Conservation (phyloP, 2,329 filamentous ascomycete species). For the Ascomycota sp. region DNA sequence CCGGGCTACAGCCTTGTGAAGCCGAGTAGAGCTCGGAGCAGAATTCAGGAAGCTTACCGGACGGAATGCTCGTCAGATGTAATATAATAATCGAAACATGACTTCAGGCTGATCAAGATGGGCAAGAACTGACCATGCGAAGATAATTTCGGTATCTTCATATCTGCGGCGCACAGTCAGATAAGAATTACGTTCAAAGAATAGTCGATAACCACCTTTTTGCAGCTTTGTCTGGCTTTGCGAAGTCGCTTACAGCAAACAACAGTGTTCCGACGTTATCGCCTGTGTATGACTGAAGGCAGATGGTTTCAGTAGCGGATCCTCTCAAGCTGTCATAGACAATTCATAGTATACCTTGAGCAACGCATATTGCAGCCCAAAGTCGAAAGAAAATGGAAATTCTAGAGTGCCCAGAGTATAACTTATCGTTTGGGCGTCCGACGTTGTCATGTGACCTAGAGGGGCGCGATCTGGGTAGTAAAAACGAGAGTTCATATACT, state of each 20-base stretch:
- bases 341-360: constrained; percentile 13
- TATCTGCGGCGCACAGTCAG: constrained; percentile 9
- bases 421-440: constrained; percentile 22
- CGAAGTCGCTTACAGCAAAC: constrained; percentile 14
- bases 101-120: background rate
- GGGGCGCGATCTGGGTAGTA: constrained; percentile 14
- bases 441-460: constrained; percentile 17
- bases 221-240: constrained; percentile 9
- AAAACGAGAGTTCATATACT: constrained; percentile 9
- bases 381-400: constrained; percentile 16
- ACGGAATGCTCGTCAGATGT: background rate
- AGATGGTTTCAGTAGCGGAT: background rate
- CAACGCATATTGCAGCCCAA: constrained; percentile 17
- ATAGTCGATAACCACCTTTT: constrained; percentile 11
- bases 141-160: constrained; percentile 18
- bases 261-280: constrained; percentile 16
- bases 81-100: too few species aligned
- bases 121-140: constrained; percentile 10
- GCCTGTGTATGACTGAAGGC: constrained; percentile 16
- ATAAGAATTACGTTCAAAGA: too few species aligned
- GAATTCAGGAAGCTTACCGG: constrained; percentile 10
- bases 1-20: constrained; percentile 15
- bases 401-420: constrained; percentile 12
- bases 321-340: background rate
- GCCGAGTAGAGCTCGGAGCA: constrained; percentile 8